phyloP scores from a whole-genome alignment of 2,329 filamentous ascomycete genomes.

The Pseudocercospora musae region DNA sequence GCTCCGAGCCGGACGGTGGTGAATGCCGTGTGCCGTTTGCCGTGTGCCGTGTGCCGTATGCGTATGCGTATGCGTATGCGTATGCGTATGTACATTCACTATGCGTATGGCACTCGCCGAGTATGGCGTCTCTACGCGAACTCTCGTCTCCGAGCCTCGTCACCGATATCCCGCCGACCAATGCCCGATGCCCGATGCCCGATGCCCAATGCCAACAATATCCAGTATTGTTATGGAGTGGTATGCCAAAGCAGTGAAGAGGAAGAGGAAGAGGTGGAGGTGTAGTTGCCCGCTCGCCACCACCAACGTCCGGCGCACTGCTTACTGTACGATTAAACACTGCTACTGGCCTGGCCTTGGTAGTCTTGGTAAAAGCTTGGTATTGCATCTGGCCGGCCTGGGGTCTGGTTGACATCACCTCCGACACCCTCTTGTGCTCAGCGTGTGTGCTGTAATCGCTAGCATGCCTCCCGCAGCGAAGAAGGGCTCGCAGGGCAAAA shows the following conservation, averaged over 20 bases:
- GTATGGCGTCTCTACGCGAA: neutral
- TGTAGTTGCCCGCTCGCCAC: neutral
- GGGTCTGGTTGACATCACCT: neutral
- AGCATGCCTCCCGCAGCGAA: constrained; percentile 31
- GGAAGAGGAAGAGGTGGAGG: neutral
- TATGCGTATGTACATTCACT: too few species aligned
- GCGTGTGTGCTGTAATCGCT: neutral
- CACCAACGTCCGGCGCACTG: too few species aligned
- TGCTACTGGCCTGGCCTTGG: neutral
- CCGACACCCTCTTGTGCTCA: neutral
- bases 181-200: too few species aligned
- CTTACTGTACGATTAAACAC: too few species aligned
- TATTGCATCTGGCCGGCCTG: neutral
- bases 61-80: too few species aligned
- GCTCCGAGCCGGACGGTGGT: too few species aligned
- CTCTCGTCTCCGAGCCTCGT: neutral
- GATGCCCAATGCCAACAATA: too few species aligned
- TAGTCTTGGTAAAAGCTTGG: neutral
- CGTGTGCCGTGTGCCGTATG: too few species aligned
- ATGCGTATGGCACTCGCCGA: neutral
- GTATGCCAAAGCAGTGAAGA: too few species aligned
- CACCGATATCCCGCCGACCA: neutral
- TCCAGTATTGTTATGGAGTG: too few species aligned
- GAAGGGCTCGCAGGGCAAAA: constrained; percentile 28
- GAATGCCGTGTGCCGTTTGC: too few species aligned